Evolutionary conservation across 225 moss, liverwort and hornwort genomes (phyloP), one percentile per base, ranked within the genome.

Genomic region (Straminergon stramineum): DNA sequence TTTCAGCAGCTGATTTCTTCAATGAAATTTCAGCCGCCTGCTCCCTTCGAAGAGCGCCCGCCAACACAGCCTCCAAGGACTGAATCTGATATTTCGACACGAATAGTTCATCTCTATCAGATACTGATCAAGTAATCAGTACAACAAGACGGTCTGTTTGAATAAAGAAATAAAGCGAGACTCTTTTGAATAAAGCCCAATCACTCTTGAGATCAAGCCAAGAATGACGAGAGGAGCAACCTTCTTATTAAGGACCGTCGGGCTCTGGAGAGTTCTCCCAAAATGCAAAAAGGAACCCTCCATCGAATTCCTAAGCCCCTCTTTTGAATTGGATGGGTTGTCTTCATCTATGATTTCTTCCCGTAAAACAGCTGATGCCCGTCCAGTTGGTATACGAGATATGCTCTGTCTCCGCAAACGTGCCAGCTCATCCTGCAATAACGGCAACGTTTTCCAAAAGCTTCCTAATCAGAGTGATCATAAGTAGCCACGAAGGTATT

Each of bases 361-460:
- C 43, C 91, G 89, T 45, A 88, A 61, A 85, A 88, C 56, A 73
- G 87, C 92, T 69, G 94, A 88, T 88, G 91, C 85, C 27, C 93
- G 90, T 58, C 88, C 89, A 65, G 93, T 94, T 87, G 96, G 90
- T 84, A 94, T 93, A 73, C 95, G 95, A 88, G 95, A 94, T 61
- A 95, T 94, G 81, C 96, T 96, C 85, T 96, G 97, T 89, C 96
- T 96, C 65, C 98, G 94, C 83, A 97, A 82, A 48, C 98, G 97
- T 71, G 95, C 97, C 67, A 98, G 90, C 85, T 98, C 98, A 84
- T 93, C 96, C 98, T 94, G 82, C 84, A 91, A 73, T 83, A 51
- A 69, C 45, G 69, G 22, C 17, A 62, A 51, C 28, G n/a, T 32
- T 83, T 70, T 51, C 35, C 61, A 84, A 66, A 73, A 60, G 55